These are phyloP conservation scores for Nitzschia putrida DNA, from an alignment of 108 stramenopile species.

Conservation along the genomic window DNA sequence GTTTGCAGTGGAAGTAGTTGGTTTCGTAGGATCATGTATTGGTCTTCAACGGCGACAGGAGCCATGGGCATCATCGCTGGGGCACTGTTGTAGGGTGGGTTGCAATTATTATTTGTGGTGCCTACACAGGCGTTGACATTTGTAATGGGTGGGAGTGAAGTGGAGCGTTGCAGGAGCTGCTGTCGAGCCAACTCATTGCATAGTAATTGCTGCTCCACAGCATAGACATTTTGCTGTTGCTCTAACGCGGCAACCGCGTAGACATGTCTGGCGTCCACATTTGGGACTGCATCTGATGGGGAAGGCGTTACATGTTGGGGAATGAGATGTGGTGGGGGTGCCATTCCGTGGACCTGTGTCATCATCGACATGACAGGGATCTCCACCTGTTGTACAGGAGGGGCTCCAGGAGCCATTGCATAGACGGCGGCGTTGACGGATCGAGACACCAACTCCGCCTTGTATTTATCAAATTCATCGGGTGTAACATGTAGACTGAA, in stretches of 20 bases:
- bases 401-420: conserved; percentile 11
- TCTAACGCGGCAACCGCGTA: background rate
- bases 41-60: conserved; percentile 16
- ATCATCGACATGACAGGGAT: background rate
- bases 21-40: conserved; percentile 21
- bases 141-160: conserved; percentile 30
- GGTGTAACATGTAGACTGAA: conserved; percentile 91
- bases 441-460: conserved; percentile 75
- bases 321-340: background rate
- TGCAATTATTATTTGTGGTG: background rate
- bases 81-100: conserved; percentile 34
- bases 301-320: conserved; percentile 12
- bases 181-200: conserved; percentile 23
- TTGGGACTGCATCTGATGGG: conserved; percentile 1
- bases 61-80: conserved; percentile 31
- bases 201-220: conserved; percentile 12
- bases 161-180: conserved; percentile 28
- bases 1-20: conserved; percentile 38
- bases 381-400: conserved; percentile 19
- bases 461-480: conserved; percentile 84
- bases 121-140: background rate
- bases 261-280: background rate
- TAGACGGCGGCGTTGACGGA: conserved; percentile 16
- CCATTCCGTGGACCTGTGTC: background rate
- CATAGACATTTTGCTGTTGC: conserved; percentile 14